These are phyloP conservation scores for Nemophila menziesii DNA, from an alignment of 257 asterid genomes.

Conservation along the genomic window DNA sequence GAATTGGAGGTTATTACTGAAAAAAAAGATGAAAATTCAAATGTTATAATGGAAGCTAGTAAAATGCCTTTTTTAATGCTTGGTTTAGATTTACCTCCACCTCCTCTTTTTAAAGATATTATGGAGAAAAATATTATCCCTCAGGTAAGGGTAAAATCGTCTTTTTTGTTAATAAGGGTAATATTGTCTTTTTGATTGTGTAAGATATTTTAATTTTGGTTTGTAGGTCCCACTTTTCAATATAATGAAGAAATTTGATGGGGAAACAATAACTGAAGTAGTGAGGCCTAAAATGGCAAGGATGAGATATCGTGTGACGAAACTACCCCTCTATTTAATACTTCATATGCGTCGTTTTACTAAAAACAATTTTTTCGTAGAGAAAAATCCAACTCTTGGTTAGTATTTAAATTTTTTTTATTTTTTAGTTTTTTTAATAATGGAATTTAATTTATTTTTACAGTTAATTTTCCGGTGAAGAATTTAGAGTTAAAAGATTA, in stretches of 20 bases:
- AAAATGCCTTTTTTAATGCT: conserved; percentile 90
- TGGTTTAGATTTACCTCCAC: conserved; percentile 96
- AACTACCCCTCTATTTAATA: conserved; percentile 66
- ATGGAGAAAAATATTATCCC: conserved; percentile 97
- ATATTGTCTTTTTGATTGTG: background rate
- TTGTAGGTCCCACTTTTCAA: conserved; percentile 88
- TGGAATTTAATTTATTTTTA: conserved; percentile 4
- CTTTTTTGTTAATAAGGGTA: conserved; percentile 3
- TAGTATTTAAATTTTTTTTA: conserved; percentile 16
- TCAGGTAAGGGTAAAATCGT: conserved; percentile 42
- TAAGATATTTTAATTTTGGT: too few species aligned
- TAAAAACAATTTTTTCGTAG: conserved; percentile 83
- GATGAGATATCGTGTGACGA: conserved; percentile 87
- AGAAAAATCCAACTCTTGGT: conserved; percentile 98
- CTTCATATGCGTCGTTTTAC: conserved; percentile 90
- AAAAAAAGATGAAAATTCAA: conserved; percentile 11
- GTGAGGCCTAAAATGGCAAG: conserved; percentile 87
- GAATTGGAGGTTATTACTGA: conserved; percentile 89
- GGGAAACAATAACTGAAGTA: conserved; percentile 83
- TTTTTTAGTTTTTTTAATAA: background rate
- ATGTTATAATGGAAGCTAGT: conserved; percentile 39
- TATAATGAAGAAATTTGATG: conserved; percentile 89
- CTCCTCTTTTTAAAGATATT: conserved; percentile 84
- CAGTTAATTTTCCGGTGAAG: conserved; percentile 96
- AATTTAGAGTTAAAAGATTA: conserved; percentile 90